Conservation (phyloP, 768 basidiomycete genomes). For the Suillus subluteus region DNA sequence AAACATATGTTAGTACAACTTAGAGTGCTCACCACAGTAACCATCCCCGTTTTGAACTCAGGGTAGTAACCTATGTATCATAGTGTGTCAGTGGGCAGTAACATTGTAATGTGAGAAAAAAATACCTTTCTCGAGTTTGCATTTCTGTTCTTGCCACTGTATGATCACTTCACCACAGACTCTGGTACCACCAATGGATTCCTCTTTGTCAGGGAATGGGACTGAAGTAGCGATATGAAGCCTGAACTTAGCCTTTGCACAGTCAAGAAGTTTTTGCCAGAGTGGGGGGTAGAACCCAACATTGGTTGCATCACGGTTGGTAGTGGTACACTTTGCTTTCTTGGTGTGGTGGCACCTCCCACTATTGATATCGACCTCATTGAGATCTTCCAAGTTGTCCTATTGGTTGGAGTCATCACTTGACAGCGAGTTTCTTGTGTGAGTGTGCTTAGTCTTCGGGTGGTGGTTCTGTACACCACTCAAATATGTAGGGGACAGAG, state of each 20-base stretch:
- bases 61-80: neutral
- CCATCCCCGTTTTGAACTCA: neutral
- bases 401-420: neutral
- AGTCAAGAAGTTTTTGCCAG: neutral
- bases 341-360: neutral
- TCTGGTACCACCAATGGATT: neutral
- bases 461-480: neutral
- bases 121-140: constrained; percentile 1
- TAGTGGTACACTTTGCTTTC: neutral
- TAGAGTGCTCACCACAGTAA: neutral
- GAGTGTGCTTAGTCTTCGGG: neutral
- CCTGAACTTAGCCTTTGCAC: neutral
- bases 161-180: neutral
- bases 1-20: neutral
- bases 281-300: neutral
- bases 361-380: neutral
- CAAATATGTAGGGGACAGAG: neutral
- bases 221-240: neutral
- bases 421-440: neutral
- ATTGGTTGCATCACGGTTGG: neutral
- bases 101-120: neutral
- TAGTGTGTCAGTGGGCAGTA: neutral
- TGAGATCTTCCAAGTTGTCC: neutral
- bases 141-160: neutral
- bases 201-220: neutral